Conservation (phyloP, 345 rosid genomes). For the Ceriops decandra region DNA sequence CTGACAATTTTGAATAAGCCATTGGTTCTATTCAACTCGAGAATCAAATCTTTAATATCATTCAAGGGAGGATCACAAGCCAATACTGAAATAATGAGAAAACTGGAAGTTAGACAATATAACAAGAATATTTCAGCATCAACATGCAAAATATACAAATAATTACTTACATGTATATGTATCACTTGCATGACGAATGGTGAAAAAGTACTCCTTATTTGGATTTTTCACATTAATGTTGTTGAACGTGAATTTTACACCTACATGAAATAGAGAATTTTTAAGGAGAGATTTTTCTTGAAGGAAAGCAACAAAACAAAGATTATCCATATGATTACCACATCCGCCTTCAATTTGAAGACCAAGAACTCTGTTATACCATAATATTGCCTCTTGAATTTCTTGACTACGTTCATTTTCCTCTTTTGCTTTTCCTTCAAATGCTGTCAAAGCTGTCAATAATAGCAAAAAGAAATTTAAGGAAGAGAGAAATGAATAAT, state of each 20-base stretch:
- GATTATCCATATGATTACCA: constrained; percentile 41
- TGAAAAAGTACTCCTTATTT: constrained; percentile 48
- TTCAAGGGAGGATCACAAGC: constrained; percentile 64
- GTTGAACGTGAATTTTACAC: constrained; percentile 77
- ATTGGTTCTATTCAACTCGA: constrained; percentile 72
- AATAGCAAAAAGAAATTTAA: constrained; percentile 14
- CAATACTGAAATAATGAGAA: constrained; percentile 53
- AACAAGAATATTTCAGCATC: constrained; percentile 1
- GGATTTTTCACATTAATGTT: constrained; percentile 49
- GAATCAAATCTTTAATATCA: constrained; percentile 54
- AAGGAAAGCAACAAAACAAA: neutral
- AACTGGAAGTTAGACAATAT: constrained; percentile 10
- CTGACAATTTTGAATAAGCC: constrained; percentile 79
- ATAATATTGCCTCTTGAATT: constrained; percentile 59
- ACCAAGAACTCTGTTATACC: constrained; percentile 84
- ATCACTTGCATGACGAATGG: constrained; percentile 63
- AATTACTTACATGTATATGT: constrained; percentile 57
- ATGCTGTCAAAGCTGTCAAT: constrained; percentile 36
- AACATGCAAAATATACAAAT: neutral
- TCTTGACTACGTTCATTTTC: constrained; percentile 41
- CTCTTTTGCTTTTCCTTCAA: constrained; percentile 42
- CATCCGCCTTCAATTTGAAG: constrained; percentile 75
- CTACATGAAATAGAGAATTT: constrained; percentile 35
- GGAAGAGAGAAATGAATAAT: constrained; percentile 2
- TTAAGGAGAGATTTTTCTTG: constrained; percentile 4